These are phyloP conservation scores for Nigrograna mackinnonii DNA, from an alignment of 2,329 filamentous ascomycete genomes.

Conservation along the genomic window DNA sequence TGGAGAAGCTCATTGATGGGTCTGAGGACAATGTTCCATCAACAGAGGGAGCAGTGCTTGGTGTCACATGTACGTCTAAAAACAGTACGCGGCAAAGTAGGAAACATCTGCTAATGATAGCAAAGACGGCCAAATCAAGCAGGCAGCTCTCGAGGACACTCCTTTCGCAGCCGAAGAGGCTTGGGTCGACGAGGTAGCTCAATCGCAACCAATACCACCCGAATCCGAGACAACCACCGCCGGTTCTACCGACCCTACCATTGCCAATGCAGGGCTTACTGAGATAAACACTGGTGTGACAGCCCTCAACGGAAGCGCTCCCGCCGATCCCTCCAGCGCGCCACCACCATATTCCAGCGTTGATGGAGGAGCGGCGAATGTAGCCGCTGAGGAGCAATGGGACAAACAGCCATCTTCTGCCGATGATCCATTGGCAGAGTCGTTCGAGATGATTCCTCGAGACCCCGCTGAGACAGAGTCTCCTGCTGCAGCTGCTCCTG, in stretches of 20 bases:
- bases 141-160: conserved; percentile 49
- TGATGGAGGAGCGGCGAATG: conserved; percentile 48
- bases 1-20: conserved; percentile 77
- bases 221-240: conserved; percentile 39
- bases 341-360: conserved; percentile 44
- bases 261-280: conserved; percentile 68
- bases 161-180: conserved; percentile 59
- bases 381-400: conserved; percentile 69
- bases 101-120: background rate
- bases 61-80: conserved; percentile 69
- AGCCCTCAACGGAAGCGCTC: conserved; percentile 32
- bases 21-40: conserved; percentile 68
- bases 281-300: conserved; percentile 60
- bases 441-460: conserved; percentile 76
- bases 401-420: conserved; percentile 56
- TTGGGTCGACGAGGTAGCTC: conserved; percentile 52
- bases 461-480: conserved; percentile 76
- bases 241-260: conserved; percentile 64
- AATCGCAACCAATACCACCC: conserved; percentile 44
- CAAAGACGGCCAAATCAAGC: conserved; percentile 63
- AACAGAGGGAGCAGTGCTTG: conserved; percentile 66
- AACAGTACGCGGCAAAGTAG: background rate
- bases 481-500: conserved; percentile 54
- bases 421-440: conserved; percentile 60
- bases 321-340: conserved; percentile 26